Evolutionary conservation across 805 yeast genomes (phyloP).

Genomic region (Zygotorulaspora florentina): DNA sequence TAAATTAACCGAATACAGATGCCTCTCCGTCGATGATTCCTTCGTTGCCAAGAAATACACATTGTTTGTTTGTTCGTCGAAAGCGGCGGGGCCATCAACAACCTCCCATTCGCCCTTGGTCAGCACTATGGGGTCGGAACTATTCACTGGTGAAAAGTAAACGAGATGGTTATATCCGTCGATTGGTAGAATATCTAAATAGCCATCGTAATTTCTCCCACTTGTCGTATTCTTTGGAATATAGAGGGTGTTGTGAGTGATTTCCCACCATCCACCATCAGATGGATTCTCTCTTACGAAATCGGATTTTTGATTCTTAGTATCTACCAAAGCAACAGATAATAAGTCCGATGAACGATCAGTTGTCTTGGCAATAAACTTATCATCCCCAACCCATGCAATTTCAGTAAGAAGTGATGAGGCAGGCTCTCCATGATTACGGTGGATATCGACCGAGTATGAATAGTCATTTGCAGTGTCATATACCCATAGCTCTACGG

Average conservation of each 20-base stretch:
- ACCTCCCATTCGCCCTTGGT: conserved; percentile 90
- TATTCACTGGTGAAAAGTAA: conserved; percentile 68
- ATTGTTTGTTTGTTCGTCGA: conserved; percentile 49
- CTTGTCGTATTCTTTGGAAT: conserved; percentile 47
- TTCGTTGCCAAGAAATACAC: conserved; percentile 67
- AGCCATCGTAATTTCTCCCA: conserved; percentile 56
- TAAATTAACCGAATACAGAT: conserved; percentile 66
- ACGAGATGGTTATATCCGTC: conserved; percentile 74
- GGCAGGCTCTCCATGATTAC: conserved; percentile 35
- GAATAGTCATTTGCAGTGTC: conserved; percentile 32
- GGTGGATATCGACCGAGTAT: conserved; percentile 42
- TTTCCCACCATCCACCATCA: conserved; percentile 73
- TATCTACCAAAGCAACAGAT: conserved; percentile 52
- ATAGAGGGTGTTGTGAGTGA: conserved; percentile 56
- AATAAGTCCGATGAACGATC: conserved; percentile 65
- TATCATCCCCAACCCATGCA: conserved; percentile 58
- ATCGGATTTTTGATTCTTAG: conserved; percentile 34
- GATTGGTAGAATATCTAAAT: conserved; percentile 70
- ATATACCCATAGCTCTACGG: conserved; percentile 50
- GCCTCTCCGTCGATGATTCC: conserved; percentile 78
- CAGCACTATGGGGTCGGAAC: conserved; percentile 52
- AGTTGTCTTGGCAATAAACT: conserved; percentile 52
- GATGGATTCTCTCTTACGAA: conserved; percentile 47
- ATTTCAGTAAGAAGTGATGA: conserved; percentile 59
- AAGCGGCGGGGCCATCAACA: conserved; percentile 62